These are phyloP conservation scores for Creolimax fragrantissima DNA, from an alignment of 78 protist species.

Conservation along the genomic window DNA sequence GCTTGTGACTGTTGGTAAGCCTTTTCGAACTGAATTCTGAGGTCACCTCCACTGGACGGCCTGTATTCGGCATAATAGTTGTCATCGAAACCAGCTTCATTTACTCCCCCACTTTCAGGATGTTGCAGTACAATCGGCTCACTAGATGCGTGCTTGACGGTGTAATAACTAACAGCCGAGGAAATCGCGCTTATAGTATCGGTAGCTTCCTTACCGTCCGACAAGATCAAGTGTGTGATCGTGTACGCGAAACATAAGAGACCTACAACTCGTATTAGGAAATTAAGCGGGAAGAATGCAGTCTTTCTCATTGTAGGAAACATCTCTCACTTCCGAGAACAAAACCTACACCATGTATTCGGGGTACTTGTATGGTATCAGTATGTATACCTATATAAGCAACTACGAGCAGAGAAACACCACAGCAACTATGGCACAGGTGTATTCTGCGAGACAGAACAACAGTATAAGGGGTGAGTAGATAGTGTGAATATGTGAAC, in stretches of 20 bases:
- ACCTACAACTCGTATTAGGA: too few species aligned
- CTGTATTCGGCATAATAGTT: neutral
- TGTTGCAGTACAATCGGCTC: neutral
- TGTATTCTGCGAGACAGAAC: too few species aligned
- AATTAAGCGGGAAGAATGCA: too few species aligned
- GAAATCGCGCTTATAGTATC: neutral
- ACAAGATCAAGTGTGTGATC: neutral
- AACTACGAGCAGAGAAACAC: neutral
- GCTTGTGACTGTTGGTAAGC: neutral
- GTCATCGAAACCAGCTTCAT: neutral
- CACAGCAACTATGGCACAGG: neutral
- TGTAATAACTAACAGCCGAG: neutral
- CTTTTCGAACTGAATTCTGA: neutral
- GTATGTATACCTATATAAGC: neutral
- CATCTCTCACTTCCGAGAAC: neutral
- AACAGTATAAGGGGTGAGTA: too few species aligned
- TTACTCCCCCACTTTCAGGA: neutral
- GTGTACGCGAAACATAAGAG: neutral
- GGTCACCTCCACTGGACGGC: neutral
- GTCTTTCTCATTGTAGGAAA: neutral
- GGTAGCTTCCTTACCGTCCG: neutral
- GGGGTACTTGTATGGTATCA: neutral
- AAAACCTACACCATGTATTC: neutral
- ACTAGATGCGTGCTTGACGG: neutral
- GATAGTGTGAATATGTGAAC: too few species aligned